Evolutionary conservation across 169 alveolate genomes (phyloP).

Genomic region (Eimeria sp.): DNA sequence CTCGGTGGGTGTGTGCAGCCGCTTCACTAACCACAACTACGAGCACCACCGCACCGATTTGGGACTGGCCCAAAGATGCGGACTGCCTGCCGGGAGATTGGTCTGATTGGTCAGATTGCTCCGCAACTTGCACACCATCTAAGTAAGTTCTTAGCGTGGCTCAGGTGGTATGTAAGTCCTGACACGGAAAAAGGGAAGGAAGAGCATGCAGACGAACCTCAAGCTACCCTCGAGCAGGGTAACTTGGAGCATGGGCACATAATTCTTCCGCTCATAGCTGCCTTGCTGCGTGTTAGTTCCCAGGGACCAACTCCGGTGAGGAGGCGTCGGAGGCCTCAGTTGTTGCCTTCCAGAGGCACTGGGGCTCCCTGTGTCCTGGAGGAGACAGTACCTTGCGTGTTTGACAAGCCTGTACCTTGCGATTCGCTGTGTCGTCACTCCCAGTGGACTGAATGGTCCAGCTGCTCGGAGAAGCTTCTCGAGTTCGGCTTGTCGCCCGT

Average conservation of each 20-base stretch:
- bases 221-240: not conserved
- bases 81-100: conserved; percentile 66
- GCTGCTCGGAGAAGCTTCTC: conserved; percentile 65
- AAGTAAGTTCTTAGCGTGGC: not conserved
- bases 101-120: conserved; percentile 69
- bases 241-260: not conserved
- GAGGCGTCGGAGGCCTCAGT: conserved; percentile 63
- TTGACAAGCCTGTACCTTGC: conserved; percentile 52
- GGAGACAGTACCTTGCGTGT: conserved; percentile 46
- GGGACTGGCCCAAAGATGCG: conserved; percentile 70
- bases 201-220: not conserved
- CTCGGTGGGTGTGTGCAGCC: conserved; percentile 5
- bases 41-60: conserved; percentile 48
- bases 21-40: conserved; percentile 69
- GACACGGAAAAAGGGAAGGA: not conserved
- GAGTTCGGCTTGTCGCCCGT: conserved; percentile 60
- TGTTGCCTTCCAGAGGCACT: conserved; percentile 69
- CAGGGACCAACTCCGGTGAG: conserved; percentile 32
- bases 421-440: conserved; percentile 55
- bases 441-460: conserved; percentile 65
- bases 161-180: not conserved
- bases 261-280: not conserved
- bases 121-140: conserved; percentile 60
- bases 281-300: conserved; percentile 8
- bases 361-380: conserved; percentile 58